Base-by-base conservation (phyloP, 306 rosid genomes). In the Dicorynia guianensis region DNA sequence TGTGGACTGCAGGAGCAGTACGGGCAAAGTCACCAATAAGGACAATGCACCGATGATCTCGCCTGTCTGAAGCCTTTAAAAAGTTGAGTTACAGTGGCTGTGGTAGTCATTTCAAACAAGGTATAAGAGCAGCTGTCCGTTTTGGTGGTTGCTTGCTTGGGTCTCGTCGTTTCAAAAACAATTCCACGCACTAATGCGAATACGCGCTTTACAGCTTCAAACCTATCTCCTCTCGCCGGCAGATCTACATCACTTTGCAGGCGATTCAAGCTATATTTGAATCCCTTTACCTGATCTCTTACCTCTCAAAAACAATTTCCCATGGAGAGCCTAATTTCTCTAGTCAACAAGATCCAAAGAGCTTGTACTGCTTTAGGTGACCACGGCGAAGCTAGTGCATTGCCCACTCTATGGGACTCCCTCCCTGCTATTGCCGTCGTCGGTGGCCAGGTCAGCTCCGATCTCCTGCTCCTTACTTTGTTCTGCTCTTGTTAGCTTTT, bases 291-390 rank as follows among this genome's bases (percentile, higher is more conserved):
- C 33, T 10, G 17, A 35, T 14, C 74, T 17, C 19, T n/a, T 20
- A 3, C 20, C n/a, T 46, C 46, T 40, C 36, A 3, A 46, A 10
- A 46, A 10, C 15, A 49, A 34, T 1, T 8, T 13, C 11, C 42
- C 19, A 93, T 93, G 98, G 98, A 93, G 43, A 93, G 91, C 75
- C 84, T 93, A 61, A 93, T 93, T 58, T 83, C 96, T 20, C 65
- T 93, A 79, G 96, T 93, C 25, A 93, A 93, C 90, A 91, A 89
- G 88, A 93, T 93, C 63, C 98, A 93, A 84, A 84, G 98, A 64
- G 97, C 98, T 20, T 93, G 98, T 65, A 93, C 98, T 9, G 98
- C 96, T 66, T 90, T 93, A 30, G 98, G 98, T 40, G 98, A 93
- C 84, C 83, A 93, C 58, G 97, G 98, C 15, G 98, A 93, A 83